Evolutionary conservation across 202 grass and related monocot genomes (phyloP).

Genomic region (Panicum virgatum): DNA sequence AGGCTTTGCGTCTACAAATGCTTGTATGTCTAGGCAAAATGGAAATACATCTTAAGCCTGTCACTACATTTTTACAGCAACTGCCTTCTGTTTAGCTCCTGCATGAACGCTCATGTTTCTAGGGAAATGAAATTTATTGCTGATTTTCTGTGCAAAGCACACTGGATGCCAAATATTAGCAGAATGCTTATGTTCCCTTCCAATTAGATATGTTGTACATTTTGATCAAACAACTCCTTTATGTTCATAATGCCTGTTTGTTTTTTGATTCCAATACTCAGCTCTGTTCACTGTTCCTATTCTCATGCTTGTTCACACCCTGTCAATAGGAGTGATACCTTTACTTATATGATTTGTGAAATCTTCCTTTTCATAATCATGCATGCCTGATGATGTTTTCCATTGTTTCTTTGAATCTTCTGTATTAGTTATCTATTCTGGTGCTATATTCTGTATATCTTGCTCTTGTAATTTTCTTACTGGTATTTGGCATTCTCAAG

Average conservation of each 20-base stretch:
- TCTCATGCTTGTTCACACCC: background rate
- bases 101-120: background rate
- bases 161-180: background rate
- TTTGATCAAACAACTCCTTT: constrained; percentile 4
- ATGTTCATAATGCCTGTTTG: background rate
- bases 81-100: background rate
- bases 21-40: background rate
- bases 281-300: background rate
- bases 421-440: background rate
- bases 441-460: background rate
- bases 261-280: constrained; percentile 24
- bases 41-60: background rate
- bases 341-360: background rate
- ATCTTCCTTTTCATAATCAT: background rate
- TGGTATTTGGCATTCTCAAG: background rate
- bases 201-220: background rate
- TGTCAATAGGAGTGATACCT: background rate
- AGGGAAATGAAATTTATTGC: background rate
- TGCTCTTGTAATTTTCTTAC: background rate
- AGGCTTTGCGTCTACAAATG: background rate
- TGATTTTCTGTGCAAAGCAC: background rate
- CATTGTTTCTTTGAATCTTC: background rate
- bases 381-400: background rate
- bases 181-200: background rate
- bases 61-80: background rate